Evolutionary conservation across 169 alveolate species (phyloP).

Genomic region (Plasmodium sp.): DNA sequence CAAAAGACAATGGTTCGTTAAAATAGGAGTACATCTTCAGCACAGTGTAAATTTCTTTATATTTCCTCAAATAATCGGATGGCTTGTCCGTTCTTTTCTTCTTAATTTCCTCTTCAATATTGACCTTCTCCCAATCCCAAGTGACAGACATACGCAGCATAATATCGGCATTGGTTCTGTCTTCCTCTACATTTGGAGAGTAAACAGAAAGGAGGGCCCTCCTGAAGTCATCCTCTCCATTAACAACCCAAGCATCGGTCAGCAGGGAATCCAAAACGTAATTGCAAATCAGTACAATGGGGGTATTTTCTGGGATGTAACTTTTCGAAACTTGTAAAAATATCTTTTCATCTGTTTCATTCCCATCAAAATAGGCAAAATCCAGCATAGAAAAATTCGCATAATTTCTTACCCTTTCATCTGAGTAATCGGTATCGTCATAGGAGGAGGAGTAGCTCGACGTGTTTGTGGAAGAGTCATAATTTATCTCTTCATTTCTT

Average conservation of each 20-base stretch:
- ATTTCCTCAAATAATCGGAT: constrained; percentile 74
- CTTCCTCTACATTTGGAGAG: constrained; percentile 88
- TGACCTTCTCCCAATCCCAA: constrained; percentile 80
- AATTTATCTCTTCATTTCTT: constrained; percentile 22
- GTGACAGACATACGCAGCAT: constrained; percentile 91
- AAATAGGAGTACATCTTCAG: constrained; percentile 77
- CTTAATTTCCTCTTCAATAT: constrained; percentile 64
- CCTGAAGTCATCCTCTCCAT: constrained; percentile 79
- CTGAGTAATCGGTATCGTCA: constrained; percentile 41
- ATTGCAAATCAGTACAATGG: constrained; percentile 83
- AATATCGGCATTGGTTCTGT: constrained; percentile 88
- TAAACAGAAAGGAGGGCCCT: constrained; percentile 83
- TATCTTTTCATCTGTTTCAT: constrained; percentile 77
- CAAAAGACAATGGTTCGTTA: constrained; percentile 82
- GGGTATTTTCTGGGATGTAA: constrained; percentile 78
- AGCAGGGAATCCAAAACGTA: constrained; percentile 87
- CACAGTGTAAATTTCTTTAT: constrained; percentile 75
- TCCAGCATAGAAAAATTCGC: constrained; percentile 82
- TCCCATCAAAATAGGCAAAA: constrained; percentile 87
- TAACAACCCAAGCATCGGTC: constrained; percentile 85
- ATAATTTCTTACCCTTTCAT: constrained; percentile 14
- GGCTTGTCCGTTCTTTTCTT: constrained; percentile 18
- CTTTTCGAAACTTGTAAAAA: constrained; percentile 75
- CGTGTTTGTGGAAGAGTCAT: constrained; percentile 10
- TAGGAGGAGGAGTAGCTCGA: constrained; percentile 17